Conservation (phyloP, 1,284 basidiomycete species). For the Hemileia vastatrix region DNA sequence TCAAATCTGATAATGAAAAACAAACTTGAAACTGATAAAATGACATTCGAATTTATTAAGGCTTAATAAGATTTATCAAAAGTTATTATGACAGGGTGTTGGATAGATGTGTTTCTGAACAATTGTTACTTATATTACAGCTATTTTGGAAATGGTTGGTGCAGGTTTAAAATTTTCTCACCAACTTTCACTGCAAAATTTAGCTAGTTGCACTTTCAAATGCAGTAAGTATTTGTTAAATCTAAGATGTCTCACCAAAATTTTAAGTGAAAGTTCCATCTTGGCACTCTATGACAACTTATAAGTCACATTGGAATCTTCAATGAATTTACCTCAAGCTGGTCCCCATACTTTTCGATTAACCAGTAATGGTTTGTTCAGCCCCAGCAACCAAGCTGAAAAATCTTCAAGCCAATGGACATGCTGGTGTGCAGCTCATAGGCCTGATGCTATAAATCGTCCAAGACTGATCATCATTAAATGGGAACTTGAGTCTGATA, state of each 20-base stretch:
- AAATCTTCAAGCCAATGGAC: conserved; percentile 62
- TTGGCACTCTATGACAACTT: conserved; percentile 68
- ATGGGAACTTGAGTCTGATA: conserved; percentile 69
- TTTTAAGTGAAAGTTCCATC: conserved; percentile 60
- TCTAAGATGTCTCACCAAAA: conserved; percentile 64
- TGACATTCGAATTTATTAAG: too few relatives aligned
- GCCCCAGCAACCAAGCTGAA: conserved; percentile 28
- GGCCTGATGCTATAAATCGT: conserved; percentile 47
- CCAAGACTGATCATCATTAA: conserved; percentile 59
- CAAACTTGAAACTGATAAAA: too few relatives aligned
- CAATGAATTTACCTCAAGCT: not conserved
- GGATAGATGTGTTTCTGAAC: too few relatives aligned
- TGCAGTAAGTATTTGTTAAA: conserved; percentile 65
- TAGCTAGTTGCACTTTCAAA: too few relatives aligned
- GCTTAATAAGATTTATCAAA: too few relatives aligned
- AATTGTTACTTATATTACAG: too few relatives aligned
- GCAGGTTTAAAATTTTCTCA: too few relatives aligned
- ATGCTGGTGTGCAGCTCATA: conserved; percentile 74
- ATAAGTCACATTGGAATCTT: conserved; percentile 46
- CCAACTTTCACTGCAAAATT: too few relatives aligned
- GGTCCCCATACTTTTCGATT: conserved; percentile 31
- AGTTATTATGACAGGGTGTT: too few relatives aligned
- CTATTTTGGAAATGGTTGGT: too few relatives aligned
- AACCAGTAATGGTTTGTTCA: conserved; percentile 30
- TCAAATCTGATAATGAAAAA: too few relatives aligned